Conservation (phyloP, 257 asterid genomes). For the Rehmannia glutinosa region DNA sequence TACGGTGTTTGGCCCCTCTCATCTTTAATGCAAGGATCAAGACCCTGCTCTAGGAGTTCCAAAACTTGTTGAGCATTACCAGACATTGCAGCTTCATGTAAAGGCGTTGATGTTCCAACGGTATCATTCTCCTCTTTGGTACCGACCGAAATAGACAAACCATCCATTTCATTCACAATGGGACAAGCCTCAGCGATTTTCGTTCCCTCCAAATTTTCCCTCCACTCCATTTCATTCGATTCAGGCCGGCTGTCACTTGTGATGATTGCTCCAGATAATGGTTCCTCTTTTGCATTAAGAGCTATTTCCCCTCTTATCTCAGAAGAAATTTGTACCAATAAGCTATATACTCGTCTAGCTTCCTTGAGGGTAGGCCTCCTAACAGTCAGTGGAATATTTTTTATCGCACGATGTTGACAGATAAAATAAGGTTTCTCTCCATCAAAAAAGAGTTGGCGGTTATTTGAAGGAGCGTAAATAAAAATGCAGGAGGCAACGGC, state of each 20-base stretch:
- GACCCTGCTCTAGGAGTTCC: constrained; percentile 80
- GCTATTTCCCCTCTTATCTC: constrained; percentile 43
- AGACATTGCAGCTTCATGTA: constrained; percentile 80
- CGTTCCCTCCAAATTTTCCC: constrained; percentile 26
- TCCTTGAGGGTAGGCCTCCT: constrained; percentile 91
- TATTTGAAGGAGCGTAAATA: constrained; percentile 71
- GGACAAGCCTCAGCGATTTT: constrained; percentile 27
- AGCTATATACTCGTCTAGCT: constrained; percentile 67
- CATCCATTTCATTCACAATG: constrained; percentile 28
- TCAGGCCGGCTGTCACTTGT: constrained; percentile 15
- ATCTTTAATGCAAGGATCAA: constrained; percentile 82
- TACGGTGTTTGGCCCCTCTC: constrained; percentile 86
- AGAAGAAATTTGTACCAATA: constrained; percentile 57
- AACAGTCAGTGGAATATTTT: constrained; percentile 76
- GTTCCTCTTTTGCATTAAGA: constrained; percentile 28
- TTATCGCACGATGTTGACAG: constrained; percentile 53
- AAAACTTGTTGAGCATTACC: constrained; percentile 60
- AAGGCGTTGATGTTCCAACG: constrained; percentile 52
- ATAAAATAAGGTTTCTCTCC: constrained; percentile 69
- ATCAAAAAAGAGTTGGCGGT: constrained; percentile 75
- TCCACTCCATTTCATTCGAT: constrained; percentile 23
- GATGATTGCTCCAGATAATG: constrained; percentile 23
- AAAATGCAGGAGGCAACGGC: constrained; percentile 63
- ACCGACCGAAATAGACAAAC: constrained; percentile 32
- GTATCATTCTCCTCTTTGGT: constrained; percentile 31